These are phyloP conservation scores for Fusarium sp. DNA, from an alignment of 2,329 filamentous ascomycete genomes.

Conservation along the genomic window DNA sequence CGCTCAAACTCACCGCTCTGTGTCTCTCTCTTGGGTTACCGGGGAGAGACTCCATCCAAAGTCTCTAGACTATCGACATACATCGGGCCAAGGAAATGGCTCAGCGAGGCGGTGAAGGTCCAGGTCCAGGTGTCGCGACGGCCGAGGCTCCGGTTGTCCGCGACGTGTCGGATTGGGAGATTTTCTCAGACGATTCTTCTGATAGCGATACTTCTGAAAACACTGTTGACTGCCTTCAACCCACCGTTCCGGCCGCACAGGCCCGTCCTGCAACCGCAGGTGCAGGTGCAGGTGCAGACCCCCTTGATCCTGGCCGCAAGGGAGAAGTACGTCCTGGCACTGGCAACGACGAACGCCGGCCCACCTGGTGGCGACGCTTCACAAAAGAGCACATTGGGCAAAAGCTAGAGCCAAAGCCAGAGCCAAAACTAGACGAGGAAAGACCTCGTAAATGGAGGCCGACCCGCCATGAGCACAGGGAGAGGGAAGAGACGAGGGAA, in stretches of 20 bases:
- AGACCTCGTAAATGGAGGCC: not conserved
- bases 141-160: not conserved
- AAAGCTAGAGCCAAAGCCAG: not conserved
- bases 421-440: not conserved
- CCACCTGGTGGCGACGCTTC: slow-evolving; percentile 15
- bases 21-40: slow-evolving; percentile 2
- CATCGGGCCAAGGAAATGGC: not conserved
- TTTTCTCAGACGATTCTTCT: slow-evolving; percentile 12
- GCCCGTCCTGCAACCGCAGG: not conserved
- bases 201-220: slow-evolving; percentile 14
- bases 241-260: not conserved
- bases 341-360: not conserved
- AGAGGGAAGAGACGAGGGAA: slow-evolving; percentile 4
- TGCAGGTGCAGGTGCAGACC: not conserved
- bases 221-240: slow-evolving; percentile 12
- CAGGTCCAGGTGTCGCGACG: not conserved
- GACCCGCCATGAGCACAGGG: not conserved
- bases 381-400: slow-evolving; percentile 8
- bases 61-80: not conserved
- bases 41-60: slow-evolving; percentile 12
- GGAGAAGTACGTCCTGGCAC: slow-evolving; percentile 4
- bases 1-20: not conserved
- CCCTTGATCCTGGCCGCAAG: not conserved
- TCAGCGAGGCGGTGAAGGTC: not conserved
- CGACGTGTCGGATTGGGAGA: slow-evolving; percentile 20